Evolutionary conservation across 106 monocot genomes (phyloP).

Genomic region (Acorus calamus): DNA sequence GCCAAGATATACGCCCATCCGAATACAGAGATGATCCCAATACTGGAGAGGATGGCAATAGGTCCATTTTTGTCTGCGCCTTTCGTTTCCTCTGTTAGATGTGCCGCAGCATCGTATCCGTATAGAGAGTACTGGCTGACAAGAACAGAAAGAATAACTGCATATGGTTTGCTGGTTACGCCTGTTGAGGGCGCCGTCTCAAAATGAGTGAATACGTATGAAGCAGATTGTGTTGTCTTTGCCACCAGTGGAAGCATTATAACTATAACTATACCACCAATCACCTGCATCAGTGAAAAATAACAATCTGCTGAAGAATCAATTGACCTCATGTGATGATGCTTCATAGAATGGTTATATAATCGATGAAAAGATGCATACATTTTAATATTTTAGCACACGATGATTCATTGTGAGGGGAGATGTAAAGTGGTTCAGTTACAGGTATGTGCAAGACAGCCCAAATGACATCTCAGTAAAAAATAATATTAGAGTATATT

Average conservation of each 20-base stretch:
- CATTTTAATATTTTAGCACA: too few species aligned
- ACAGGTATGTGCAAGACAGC: too few species aligned
- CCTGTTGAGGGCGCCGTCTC: slow-evolving; percentile 49
- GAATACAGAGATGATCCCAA: slow-evolving; percentile 67
- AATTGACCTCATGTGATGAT: too few species aligned
- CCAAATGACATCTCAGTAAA: too few species aligned
- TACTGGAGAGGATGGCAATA: slow-evolving; percentile 70
- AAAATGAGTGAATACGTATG: slow-evolving; percentile 70
- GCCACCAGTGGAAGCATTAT: slow-evolving; percentile 66
- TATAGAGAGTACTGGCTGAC: slow-evolving; percentile 84
- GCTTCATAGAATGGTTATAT: background rate
- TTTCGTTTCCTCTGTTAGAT: slow-evolving; percentile 87
- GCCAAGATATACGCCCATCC: slow-evolving; percentile 86
- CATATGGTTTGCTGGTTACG: slow-evolving; percentile 52
- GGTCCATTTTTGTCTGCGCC: slow-evolving; percentile 84
- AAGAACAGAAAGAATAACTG: slow-evolving; percentile 44
- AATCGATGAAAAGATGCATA: background rate
- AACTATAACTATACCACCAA: slow-evolving; percentile 58
- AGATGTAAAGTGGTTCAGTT: too few species aligned
- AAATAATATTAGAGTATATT: too few species aligned
- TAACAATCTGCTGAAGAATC: too few species aligned
- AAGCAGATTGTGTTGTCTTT: slow-evolving; percentile 50
- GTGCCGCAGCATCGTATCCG: slow-evolving; percentile 86
- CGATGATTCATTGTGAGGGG: too few species aligned
- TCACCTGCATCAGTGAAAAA: slow-evolving; percentile 23